Evolutionary conservation across 2,329 filamentous ascomycete genomes (phyloP), one percentile per base, ranked within the genome.

Genomic region (Tolypocladium tropicale): DNA sequence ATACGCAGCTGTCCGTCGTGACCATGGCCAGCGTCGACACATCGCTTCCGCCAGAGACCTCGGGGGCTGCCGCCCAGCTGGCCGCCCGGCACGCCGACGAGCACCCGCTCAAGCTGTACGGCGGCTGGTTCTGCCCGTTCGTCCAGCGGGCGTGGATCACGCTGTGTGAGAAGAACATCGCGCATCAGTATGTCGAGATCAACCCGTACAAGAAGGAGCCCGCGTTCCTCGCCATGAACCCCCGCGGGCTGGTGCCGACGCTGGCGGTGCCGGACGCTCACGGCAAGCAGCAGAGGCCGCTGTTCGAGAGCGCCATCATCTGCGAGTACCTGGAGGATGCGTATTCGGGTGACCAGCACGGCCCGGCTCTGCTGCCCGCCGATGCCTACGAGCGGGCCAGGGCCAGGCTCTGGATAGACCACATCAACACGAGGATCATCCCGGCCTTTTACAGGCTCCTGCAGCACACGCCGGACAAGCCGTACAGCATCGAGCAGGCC

Each of bases 271-370:
- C 66, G 2, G 66, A 63, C 28, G 58, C 53, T 1, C 57, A 62
- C 2, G 68, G 67, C 34, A 64, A 64, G 52, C 61, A 68, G 39
- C 68, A 68, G 56, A 84, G 82, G 65, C 82, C 86, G 0, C 74
- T 92, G 7, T 90, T 88, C 62, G 88, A 93, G 68, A 88, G 84
- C 64, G 81, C 76, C 9, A 80, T 92, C 51, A 78, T 93, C 39
- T 85, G 83, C 70, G 87, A 91, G 67, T 93, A 89, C 61, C 75
- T 93, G 1, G 84, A 93, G 60, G 88, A 92, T 59, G 82, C 82
- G 0, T 90, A 83, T 58, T 73, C 78, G 0, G 74, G 77, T 64
- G 68, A 74, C 0, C 60, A 62, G 9, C 64, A 79, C 53, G 74
- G 74, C 0, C 76, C 75, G 2, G 67, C 70, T 1, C 68, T 92